phyloP scores from a whole-genome alignment of 2,329 filamentous ascomycete genomes.

The Xylariales sp. region DNA sequence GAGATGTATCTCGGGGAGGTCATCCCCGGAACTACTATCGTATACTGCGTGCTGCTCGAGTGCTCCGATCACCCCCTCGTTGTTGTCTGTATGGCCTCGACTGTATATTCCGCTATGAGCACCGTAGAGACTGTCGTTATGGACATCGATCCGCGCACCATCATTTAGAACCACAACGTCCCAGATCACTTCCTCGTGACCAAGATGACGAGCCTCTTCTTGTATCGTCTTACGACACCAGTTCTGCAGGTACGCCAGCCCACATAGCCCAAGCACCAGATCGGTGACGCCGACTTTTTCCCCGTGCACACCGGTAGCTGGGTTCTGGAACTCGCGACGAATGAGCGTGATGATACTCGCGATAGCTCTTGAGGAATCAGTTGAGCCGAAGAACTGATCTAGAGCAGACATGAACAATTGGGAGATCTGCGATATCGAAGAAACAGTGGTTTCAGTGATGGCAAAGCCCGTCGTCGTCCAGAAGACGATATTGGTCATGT shows the following conservation, averaged over 20 bases:
- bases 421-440: slow-evolving; percentile 50
- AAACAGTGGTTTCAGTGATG: slow-evolving; percentile 50
- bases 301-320: slow-evolving; percentile 52
- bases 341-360: slow-evolving; percentile 62
- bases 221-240: slow-evolving; percentile 48
- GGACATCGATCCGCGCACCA: slow-evolving; percentile 52
- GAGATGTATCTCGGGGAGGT: slow-evolving; percentile 41
- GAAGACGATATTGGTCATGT: slow-evolving; percentile 55
- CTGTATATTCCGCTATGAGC: slow-evolving; percentile 23
- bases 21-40: slow-evolving; percentile 33
- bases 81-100: slow-evolving; percentile 16
- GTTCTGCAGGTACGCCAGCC: slow-evolving; percentile 57
- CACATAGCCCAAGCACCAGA: slow-evolving; percentile 55
- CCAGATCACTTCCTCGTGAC: slow-evolving; percentile 57
- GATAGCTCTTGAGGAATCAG: slow-evolving; percentile 64
- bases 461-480: slow-evolving; percentile 59
- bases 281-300: slow-evolving; percentile 58
- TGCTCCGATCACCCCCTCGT: slow-evolving; percentile 28
- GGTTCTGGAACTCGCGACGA: slow-evolving; percentile 59
- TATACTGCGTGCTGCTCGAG: slow-evolving; percentile 29
- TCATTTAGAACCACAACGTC: slow-evolving; percentile 61
- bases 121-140: slow-evolving; percentile 32
- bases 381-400: slow-evolving; percentile 62
- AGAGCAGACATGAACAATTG: slow-evolving; percentile 54
- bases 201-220: slow-evolving; percentile 41